Evolutionary conservation across 441 rosid genomes (phyloP).

Genomic region (Adansonia madagascariensis): DNA sequence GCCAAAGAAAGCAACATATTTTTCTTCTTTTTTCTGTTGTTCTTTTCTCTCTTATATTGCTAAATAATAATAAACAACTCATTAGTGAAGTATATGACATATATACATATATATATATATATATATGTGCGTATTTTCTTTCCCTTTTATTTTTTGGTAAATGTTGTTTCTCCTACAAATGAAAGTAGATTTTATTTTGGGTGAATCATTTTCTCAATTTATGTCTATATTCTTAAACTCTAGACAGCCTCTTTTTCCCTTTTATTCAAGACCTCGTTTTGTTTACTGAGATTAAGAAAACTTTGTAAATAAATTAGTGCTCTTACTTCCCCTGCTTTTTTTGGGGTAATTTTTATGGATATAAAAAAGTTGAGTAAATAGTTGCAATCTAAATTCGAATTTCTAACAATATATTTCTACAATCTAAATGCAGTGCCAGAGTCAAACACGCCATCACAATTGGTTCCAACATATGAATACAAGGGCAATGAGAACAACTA

Average conservation of each 20-base stretch:
- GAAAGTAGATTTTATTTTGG: background rate
- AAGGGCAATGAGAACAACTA: slow-evolving; percentile 21
- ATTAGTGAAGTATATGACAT: too few species aligned
- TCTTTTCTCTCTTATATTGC: too few species aligned
- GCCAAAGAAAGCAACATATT: too few species aligned
- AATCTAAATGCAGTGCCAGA: background rate
- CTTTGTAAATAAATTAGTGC: background rate
- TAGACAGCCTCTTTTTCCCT: background rate
- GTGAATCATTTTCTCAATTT: background rate
- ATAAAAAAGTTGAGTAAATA: background rate
- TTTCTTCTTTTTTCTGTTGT: too few species aligned
- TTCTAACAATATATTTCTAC: background rate
- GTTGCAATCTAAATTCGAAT: background rate
- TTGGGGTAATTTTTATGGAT: background rate
- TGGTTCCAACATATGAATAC: slow-evolving; percentile 53
- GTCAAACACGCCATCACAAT: slow-evolving; percentile 6
- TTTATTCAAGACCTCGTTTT: background rate
- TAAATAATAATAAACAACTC: too few species aligned
- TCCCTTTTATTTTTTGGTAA: too few species aligned
- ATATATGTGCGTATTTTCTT: too few species aligned
- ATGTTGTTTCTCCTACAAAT: too few species aligned
- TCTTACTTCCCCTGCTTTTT: background rate
- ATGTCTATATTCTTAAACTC: background rate
- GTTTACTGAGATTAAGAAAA: background rate
- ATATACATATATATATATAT: too few species aligned